Conservation (phyloP, 2,329 filamentous ascomycete species). For the Sordariomycetes sp. region DNA sequence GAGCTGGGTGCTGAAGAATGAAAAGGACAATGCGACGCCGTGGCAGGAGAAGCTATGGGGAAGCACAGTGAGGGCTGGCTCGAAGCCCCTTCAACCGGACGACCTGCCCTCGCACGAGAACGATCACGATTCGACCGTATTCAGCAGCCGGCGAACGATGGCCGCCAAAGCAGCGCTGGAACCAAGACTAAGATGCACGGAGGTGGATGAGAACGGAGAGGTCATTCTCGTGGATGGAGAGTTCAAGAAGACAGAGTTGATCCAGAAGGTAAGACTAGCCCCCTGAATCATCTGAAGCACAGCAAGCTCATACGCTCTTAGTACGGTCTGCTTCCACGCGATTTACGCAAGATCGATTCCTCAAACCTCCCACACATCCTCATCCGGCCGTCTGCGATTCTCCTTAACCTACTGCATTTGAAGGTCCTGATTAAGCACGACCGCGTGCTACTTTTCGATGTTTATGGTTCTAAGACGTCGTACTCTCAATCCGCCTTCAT, state of each 20-base stretch:
- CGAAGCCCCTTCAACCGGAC: constrained; percentile 40
- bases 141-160: constrained; percentile 60
- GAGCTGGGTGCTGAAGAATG: too few species aligned
- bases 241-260: constrained; percentile 95
- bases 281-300: constrained; percentile 4
- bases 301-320: constrained; percentile 22
- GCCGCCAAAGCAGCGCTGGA: constrained; percentile 73
- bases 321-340: constrained; percentile 88
- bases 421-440: constrained; percentile 93
- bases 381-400: constrained; percentile 82
- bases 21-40: constrained; percentile 13
- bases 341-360: constrained; percentile 95
- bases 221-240: constrained; percentile 90
- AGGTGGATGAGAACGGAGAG: constrained; percentile 86
- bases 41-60: constrained; percentile 45
- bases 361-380: constrained; percentile 93
- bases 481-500: constrained; percentile 96
- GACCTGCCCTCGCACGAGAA: constrained; percentile 52
- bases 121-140: constrained; percentile 45
- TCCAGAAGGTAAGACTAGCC: constrained; percentile 61
- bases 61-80: constrained; percentile 22
- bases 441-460: constrained; percentile 89
- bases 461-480: constrained; percentile 88
- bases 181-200: constrained; percentile 81
- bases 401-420: constrained; percentile 93